These are phyloP conservation scores for Candida vaughaniae DNA, from an alignment of 805 yeast genomes.

Conservation along the genomic window DNA sequence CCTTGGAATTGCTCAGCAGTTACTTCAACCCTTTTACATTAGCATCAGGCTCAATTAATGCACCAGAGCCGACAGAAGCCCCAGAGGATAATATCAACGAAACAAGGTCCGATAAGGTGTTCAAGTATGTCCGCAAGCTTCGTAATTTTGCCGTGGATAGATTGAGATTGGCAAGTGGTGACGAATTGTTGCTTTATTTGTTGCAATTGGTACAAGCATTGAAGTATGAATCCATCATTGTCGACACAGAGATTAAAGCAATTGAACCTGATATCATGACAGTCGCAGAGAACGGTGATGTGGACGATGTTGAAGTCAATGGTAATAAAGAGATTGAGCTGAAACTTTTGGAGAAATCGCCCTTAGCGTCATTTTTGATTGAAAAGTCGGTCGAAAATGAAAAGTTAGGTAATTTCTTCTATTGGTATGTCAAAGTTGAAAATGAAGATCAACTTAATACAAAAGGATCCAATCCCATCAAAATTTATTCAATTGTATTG, in stretches of 20 bases:
- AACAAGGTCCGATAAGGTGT: conserved; percentile 29
- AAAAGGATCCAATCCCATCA: conserved; percentile 12
- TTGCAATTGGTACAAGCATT: conserved; percentile 91
- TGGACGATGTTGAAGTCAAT: conserved; percentile 3
- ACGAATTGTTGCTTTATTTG: conserved; percentile 75
- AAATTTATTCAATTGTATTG: conserved; percentile 33
- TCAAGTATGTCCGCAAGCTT: conserved; percentile 46
- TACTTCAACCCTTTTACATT: conserved; percentile 55
- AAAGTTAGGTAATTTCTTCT: conserved; percentile 75
- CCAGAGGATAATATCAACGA: conserved; percentile 18
- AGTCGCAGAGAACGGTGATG: conserved; percentile 1
- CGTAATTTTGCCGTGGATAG: conserved; percentile 88
- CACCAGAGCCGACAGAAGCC: background rate
- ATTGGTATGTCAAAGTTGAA: conserved; percentile 92
- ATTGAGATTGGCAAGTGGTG: conserved; percentile 71
- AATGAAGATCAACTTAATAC: conserved; percentile 56
- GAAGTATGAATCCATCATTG: conserved; percentile 60
- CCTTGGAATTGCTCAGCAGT: conserved; percentile 81
- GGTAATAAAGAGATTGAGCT: conserved; percentile 13
- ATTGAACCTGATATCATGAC: conserved; percentile 2
- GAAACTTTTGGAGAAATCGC: conserved; percentile 42
- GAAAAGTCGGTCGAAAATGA: conserved; percentile 65
- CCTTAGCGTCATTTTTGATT: conserved; percentile 72
- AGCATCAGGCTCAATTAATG: conserved; percentile 1
- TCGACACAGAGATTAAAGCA: conserved; percentile 11